A percentile compares a stretch with the other conserved stretches of the same genome.
These are phyloP conservation scores for Aspergillus sp. DNA, from an alignment of 2,329 filamentous ascomycete genomes.

Conservation along the genomic window DNA sequence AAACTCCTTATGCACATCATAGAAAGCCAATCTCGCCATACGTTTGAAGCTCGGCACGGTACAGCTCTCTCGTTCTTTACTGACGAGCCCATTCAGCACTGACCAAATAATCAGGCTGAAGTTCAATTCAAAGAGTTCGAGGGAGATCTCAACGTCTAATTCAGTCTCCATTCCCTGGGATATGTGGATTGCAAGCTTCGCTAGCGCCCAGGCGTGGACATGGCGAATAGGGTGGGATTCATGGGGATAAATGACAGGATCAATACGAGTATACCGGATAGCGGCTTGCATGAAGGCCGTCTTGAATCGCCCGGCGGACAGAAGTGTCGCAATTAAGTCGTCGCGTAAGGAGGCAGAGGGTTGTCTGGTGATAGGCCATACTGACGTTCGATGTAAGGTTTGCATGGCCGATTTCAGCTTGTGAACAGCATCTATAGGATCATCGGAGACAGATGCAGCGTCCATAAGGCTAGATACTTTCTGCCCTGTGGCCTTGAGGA, in stretches of 20 bases:
- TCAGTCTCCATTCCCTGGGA: slow-evolving; percentile 17
- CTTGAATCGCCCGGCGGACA: slow-evolving; percentile 37
- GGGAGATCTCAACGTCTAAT: slow-evolving; percentile 8
- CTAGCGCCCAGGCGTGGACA: slow-evolving; percentile 35
- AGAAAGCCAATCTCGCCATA: slow-evolving; percentile 18
- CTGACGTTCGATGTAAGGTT: slow-evolving; percentile 29
- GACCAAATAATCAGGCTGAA: slow-evolving; percentile 28
- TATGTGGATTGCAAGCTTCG: slow-evolving; percentile 21
- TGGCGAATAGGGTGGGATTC: slow-evolving; percentile 48
- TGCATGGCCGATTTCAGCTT: slow-evolving; percentile 34
- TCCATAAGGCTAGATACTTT: slow-evolving; percentile 20
- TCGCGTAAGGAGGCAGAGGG: slow-evolving; percentile 49
- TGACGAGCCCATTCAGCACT: slow-evolving; percentile 22
- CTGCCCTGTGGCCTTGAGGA: slow-evolving; percentile 12
- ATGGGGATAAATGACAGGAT: slow-evolving; percentile 45
- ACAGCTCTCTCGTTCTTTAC: slow-evolving; percentile 16
- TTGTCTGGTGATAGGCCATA: slow-evolving; percentile 46
- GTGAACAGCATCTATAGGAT: slow-evolving; percentile 23
- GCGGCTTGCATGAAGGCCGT: slow-evolving; percentile 45
- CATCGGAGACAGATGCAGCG: slow-evolving; percentile 8
- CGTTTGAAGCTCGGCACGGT: slow-evolving; percentile 23
- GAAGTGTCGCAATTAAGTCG: slow-evolving; percentile 43
- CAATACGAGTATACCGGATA: slow-evolving; percentile 44
- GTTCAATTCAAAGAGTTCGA: slow-evolving; percentile 20
- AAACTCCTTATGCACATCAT: slow-evolving; percentile 21